Percentiles rank a stretch among this genome's conserved stretches.
These are phyloP conservation scores for Calonectria naviculata DNA, from an alignment of 2,329 filamentous ascomycete genomes.

Conservation along the genomic window DNA sequence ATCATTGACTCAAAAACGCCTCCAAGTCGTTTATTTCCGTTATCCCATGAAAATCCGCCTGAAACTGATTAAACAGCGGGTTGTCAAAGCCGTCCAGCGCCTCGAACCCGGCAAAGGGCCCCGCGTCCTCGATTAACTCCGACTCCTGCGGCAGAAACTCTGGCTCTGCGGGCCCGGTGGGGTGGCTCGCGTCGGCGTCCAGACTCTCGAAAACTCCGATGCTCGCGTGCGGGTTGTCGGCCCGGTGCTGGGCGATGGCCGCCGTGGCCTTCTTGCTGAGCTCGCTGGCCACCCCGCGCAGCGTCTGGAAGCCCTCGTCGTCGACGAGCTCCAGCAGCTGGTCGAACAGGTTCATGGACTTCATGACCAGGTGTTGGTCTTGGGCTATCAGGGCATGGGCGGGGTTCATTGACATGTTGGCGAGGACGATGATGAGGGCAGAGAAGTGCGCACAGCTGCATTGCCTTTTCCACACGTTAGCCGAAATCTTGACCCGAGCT, in stretches of 20 bases:
- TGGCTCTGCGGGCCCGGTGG: not conserved
- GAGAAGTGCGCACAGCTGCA: conserved; percentile 47
- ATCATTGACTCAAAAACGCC: not conserved
- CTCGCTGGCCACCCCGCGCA: conserved; percentile 30
- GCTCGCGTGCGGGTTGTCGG: not conserved
- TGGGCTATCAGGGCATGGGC: conserved; percentile 34
- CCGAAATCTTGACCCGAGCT: accelerated
- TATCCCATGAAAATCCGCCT: not conserved
- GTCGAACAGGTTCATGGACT: conserved; percentile 43
- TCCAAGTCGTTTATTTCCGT: not conserved
- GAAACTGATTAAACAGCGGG: not conserved
- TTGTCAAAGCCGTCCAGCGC: not conserved
- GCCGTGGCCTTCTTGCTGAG: conserved; percentile 31
- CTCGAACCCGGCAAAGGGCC: conserved; percentile 19
- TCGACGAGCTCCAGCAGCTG: conserved; percentile 34
- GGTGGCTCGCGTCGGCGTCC: not conserved
- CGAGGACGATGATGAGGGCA: conserved; percentile 46
- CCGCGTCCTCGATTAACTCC: not conserved
- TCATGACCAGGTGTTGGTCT: conserved; percentile 43
- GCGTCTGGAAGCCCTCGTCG: conserved; percentile 23
- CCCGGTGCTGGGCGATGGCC: conserved; percentile 24
- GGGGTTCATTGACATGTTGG: conserved; percentile 46
- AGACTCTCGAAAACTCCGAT: conserved; percentile 11
- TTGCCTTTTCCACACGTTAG: conserved; percentile 32
- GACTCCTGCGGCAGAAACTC: conserved; percentile 11